Evolutionary conservation across 768 basidiomycete genomes (phyloP), one percentile per base, ranked within the genome.

Genomic region (Tephrocybe sp.): DNA sequence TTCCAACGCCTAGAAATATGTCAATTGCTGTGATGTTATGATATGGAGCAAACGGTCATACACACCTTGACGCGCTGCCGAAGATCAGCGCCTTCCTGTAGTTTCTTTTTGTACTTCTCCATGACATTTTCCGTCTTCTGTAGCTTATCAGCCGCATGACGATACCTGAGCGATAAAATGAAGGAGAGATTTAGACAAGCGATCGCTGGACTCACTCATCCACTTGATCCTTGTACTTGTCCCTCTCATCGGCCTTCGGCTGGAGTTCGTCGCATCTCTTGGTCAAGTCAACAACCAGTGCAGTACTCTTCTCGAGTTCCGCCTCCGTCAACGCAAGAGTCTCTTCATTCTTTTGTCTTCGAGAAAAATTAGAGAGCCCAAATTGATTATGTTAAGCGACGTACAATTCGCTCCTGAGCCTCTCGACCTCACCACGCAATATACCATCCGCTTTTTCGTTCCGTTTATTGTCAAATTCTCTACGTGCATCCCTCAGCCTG

Each of bases 21-120:
- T 38, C 21, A 21, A 37, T 44, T 52, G 33, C 30, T 23, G 12
- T 45, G 51, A 31, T 27, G 52, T 27, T 36, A 29, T 29, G 27
- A 29, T n/a, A 19, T 3, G 13, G 36, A 30, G 29, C 29, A 47
- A 12, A 41, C 42, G 22, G 61, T 59, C 21, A 64, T 57, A 58
- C 67, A 30, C 48, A 87, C 91, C 71, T 89, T 91, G 61, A 94
- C 82, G 49, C 86, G 84, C 54, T 91, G 91, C 22, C 93, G 83
- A 16, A 94, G 73, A 55, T 95, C 91, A 12, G 89, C 92, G 3
- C 88, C 83, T 64, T 97, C 97, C 60, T 97, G 95, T 1, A 98
- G 78, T 69, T 98, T 99, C 78, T 91, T 94, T 73, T 94, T 95
- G 69, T 97, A 94, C 67, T 98, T 99, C 69, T 97, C 94, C 80